Conservation (phyloP, 495 filamentous ascomycete genomes). For the Penicillium cinerascens region DNA sequence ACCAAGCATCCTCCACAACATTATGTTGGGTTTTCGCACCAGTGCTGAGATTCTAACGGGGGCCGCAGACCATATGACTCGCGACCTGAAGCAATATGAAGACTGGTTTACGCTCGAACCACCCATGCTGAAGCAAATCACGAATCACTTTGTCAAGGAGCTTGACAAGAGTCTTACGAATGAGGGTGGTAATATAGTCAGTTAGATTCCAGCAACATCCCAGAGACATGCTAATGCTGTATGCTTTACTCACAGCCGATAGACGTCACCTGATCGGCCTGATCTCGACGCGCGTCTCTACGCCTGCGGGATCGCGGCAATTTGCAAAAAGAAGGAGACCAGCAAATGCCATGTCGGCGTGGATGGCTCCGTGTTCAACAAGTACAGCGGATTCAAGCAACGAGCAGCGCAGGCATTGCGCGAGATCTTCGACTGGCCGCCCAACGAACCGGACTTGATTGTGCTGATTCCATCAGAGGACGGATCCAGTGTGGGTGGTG, state of each 20-base stretch:
- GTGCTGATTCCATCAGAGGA: conserved; percentile 27
- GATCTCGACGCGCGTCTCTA: conserved; percentile 87
- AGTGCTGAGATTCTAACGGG: conserved; percentile 64
- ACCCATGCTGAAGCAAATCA: conserved; percentile 80
- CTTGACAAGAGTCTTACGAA: conserved; percentile 76
- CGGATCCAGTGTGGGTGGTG: conserved; percentile 33
- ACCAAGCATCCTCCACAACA: neutral
- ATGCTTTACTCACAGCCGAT: conserved; percentile 66
- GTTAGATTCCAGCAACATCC: conserved; percentile 26
- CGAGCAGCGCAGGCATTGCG: conserved; percentile 76
- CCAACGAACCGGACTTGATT: conserved; percentile 19
- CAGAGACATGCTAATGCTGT: conserved; percentile 2
- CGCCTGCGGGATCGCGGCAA: conserved; percentile 86
- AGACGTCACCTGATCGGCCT: conserved; percentile 93
- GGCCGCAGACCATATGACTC: conserved; percentile 66
- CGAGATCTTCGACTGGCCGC: conserved; percentile 32
- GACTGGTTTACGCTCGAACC: conserved; percentile 68
- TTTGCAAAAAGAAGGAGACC: conserved; percentile 82
- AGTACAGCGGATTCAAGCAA: conserved; percentile 85
- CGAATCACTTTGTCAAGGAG: conserved; percentile 75
- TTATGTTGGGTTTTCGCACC: conserved; percentile 15
- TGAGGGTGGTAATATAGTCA: conserved; percentile 82
- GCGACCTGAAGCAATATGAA: conserved; percentile 73
- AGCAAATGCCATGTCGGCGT: conserved; percentile 82
- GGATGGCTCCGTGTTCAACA: conserved; percentile 90